Evolutionary conservation across 1,284 basidiomycete genomes (phyloP).

Genomic region (Wolfiporia cocos): DNA sequence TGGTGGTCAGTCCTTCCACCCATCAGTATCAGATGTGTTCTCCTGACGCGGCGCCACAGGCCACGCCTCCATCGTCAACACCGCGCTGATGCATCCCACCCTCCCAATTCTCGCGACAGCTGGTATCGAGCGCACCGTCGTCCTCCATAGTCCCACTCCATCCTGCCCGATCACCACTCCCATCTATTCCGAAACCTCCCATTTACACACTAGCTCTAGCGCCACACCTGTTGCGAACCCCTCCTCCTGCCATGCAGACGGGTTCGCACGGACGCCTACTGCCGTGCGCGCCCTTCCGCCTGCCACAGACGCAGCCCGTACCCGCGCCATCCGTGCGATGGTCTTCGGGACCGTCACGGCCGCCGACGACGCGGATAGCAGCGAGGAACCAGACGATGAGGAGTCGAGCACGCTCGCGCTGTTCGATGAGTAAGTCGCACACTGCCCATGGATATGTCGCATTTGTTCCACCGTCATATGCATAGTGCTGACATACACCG

Average conservation of each 20-base stretch:
- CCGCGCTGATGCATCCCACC: conserved; percentile 64
- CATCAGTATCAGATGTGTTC: background rate
- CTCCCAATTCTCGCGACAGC: conserved; percentile 59
- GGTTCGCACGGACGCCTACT: conserved; percentile 35
- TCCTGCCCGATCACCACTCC: no score
- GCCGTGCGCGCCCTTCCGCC: conserved; percentile 40
- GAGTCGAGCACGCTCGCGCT: conserved; percentile 34
- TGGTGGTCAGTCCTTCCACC: conserved; percentile 33
- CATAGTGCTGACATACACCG: background rate
- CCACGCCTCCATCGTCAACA: conserved; percentile 73
- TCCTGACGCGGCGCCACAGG: conserved; percentile 29
- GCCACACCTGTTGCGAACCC: no score
- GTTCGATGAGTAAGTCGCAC: conserved; percentile 31
- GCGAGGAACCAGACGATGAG: conserved; percentile 32
- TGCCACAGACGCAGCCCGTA: conserved; percentile 21
- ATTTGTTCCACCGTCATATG: background rate
- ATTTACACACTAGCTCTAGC: no score
- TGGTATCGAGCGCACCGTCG: conserved; percentile 64
- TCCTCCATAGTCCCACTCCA: conserved; percentile 60
- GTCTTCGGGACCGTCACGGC: no score
- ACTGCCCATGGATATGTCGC: background rate
- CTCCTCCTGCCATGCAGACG: conserved; percentile 37
- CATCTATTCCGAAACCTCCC: no score
- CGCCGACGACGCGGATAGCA: conserved; percentile 14
- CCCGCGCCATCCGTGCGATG: conserved; percentile 29